phyloP scores from a whole-genome alignment of 1,139 yeast genomes.

The Pichia sp. region DNA sequence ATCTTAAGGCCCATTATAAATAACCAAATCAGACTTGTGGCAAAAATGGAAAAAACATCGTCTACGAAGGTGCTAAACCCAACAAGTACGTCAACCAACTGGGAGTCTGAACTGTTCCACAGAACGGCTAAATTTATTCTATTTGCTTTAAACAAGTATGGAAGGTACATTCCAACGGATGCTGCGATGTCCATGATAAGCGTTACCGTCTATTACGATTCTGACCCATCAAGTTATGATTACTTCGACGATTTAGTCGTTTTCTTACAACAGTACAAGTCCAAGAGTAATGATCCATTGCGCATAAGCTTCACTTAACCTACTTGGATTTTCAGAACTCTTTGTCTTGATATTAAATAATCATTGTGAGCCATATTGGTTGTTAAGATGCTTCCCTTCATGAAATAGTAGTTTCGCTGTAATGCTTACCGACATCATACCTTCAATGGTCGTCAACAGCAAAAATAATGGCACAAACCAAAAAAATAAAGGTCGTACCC shows the following conservation, averaged over 20 bases:
- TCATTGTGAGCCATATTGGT: too few relatives aligned
- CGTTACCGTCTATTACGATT: slow-evolving; percentile 15
- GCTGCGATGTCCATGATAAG: slow-evolving; percentile 16
- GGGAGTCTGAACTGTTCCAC: slow-evolving; percentile 25
- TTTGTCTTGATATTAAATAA: too few relatives aligned
- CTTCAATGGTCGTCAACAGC: too few relatives aligned
- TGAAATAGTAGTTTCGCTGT: too few relatives aligned
- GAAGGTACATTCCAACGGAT: slow-evolving; percentile 27
- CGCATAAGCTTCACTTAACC: too few relatives aligned
- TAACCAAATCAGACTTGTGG: not conserved
- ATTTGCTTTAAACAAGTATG: slow-evolving; percentile 23
- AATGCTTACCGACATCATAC: too few relatives aligned
- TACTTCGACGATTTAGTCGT: slow-evolving; percentile 21
- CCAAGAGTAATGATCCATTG: not conserved
- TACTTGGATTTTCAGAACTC: too few relatives aligned
- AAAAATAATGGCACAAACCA: too few relatives aligned
- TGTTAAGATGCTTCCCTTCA: too few relatives aligned
- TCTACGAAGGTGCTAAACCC: slow-evolving; percentile 7
- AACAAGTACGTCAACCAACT: slow-evolving; percentile 27
- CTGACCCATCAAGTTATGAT: slow-evolving; percentile 19
- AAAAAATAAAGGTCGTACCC: slow-evolving; percentile 62
- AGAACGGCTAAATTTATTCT: slow-evolving; percentile 23
- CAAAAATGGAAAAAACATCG: not conserved
- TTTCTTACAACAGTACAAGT: slow-evolving; percentile 5
- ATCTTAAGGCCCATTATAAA: slow-evolving; percentile 11